These are phyloP conservation scores for Abrus precatorius DNA, from an alignment of 306 rosid species.

Conservation along the genomic window DNA sequence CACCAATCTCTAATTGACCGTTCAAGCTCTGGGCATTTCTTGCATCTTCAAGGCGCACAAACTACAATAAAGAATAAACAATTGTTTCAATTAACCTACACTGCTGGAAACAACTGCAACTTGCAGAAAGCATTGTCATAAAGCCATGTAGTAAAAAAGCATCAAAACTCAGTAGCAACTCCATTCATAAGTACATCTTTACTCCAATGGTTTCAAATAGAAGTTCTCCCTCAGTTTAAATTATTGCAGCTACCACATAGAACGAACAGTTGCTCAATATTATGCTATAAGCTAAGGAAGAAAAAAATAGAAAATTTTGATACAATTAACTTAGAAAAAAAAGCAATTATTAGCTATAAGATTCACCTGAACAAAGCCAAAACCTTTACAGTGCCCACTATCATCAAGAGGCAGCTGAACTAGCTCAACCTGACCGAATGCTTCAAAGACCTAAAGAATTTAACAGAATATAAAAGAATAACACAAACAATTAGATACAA, in stretches of 20 bases:
- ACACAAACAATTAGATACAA: slow-evolving; percentile 28
- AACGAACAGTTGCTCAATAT: slow-evolving; percentile 17
- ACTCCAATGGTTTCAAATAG: slow-evolving; percentile 25
- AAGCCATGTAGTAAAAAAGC: slow-evolving; percentile 30
- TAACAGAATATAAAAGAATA: slow-evolving; percentile 30
- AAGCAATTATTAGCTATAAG: slow-evolving; percentile 24
- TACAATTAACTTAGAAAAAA: slow-evolving; percentile 22
- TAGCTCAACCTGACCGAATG: slow-evolving; percentile 94
- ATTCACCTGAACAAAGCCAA: slow-evolving; percentile 95
- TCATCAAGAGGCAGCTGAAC: slow-evolving; percentile 97
- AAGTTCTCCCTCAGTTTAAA: slow-evolving; percentile 29
- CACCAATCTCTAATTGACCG: slow-evolving; percentile 91
- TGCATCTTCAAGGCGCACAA: slow-evolving; percentile 92
- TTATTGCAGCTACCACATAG: slow-evolving; percentile 34
- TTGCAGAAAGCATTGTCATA: slow-evolving; percentile 36
- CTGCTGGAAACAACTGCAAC: slow-evolving; percentile 44
- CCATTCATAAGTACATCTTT: slow-evolving; percentile 29
- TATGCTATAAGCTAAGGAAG: not conserved
- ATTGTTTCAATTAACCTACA: slow-evolving; percentile 48
- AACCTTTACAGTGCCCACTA: slow-evolving; percentile 90
- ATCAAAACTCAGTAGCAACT: slow-evolving; percentile 27
- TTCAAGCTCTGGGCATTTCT: slow-evolving; percentile 90
- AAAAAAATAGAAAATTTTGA: not conserved
- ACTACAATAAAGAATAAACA: slow-evolving; percentile 64
- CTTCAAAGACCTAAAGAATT: slow-evolving; percentile 85